Evolutionary conservation across 2,329 filamentous ascomycete genomes (phyloP).

Genomic region (Rhynchosporium agropyri): DNA sequence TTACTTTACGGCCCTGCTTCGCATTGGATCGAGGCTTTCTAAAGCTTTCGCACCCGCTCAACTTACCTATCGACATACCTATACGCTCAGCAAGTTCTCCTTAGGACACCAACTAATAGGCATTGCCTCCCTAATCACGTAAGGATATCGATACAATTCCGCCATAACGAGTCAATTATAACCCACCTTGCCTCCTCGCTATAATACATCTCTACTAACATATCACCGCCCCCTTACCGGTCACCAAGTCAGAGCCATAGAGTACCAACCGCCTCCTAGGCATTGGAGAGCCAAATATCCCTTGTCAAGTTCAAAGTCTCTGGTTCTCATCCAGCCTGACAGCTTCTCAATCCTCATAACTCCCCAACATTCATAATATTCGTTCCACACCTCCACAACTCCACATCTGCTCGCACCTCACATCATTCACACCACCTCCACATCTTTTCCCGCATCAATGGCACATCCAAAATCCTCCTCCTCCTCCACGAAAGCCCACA

Average conservation of each 20-base stretch:
- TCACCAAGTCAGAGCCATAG: not conserved
- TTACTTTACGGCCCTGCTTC: not conserved
- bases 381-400: not conserved
- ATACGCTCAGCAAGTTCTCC: no score
- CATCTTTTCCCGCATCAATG: no score
- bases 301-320: not conserved
- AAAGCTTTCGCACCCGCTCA: no score
- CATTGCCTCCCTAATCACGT: no score
- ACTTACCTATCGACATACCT: no score
- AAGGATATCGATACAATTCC: no score
- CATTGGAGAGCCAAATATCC: not conserved
- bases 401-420: not conserved
- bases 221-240: no score
- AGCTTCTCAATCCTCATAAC: not conserved
- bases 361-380: not conserved
- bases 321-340: not conserved
- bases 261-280: not conserved
- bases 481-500: conserved; percentile 26
- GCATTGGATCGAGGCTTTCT: not conserved
- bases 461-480: not conserved
- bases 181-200: no score
- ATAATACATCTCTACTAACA: no score
- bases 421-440: no score
- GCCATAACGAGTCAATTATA: no score
- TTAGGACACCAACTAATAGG: no score